phyloP scores from a whole-genome alignment of 345 rosid species.

The Linum trigynum region DNA sequence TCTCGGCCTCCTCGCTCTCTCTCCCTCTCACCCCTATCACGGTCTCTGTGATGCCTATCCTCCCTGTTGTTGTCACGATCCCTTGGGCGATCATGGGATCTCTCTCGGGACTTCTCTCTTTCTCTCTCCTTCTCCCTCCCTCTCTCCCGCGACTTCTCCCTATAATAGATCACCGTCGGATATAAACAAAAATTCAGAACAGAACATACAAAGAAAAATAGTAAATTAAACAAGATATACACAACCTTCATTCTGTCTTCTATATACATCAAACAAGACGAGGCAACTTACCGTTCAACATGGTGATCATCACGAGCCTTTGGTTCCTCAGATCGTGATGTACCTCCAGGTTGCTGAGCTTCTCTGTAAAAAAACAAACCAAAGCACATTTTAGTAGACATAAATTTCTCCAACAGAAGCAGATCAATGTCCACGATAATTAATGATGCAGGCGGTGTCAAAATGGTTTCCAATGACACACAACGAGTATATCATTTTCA shows the following conservation, averaged over 20 bases:
- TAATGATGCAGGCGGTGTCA: background rate
- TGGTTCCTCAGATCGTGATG: slow-evolving; percentile 76
- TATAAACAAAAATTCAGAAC: too few species aligned
- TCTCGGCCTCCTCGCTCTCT: slow-evolving; percentile 50
- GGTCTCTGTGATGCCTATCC: slow-evolving; percentile 72
- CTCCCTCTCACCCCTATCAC: slow-evolving; percentile 49
- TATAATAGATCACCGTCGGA: slow-evolving; percentile 1
- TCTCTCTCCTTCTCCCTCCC: slow-evolving; percentile 69
- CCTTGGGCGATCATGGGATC: slow-evolving; percentile 62
- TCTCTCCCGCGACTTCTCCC: slow-evolving; percentile 73
- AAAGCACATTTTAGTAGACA: background rate
- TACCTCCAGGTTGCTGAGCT: slow-evolving; percentile 45
- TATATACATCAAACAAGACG: background rate
- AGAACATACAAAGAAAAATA: too few species aligned
- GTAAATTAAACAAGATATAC: too few species aligned
- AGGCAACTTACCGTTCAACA: slow-evolving; percentile 45
- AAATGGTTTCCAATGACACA: background rate
- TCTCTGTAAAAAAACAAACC: slow-evolving; percentile 33
- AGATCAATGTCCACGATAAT: background rate
- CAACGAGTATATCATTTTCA: too few species aligned
- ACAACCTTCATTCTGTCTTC: too few species aligned
- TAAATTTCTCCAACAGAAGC: background rate
- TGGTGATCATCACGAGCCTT: slow-evolving; percentile 59
- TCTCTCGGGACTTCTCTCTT: slow-evolving; percentile 64
- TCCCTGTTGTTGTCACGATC: slow-evolving; percentile 68